phyloP scores from a whole-genome alignment of 2,329 filamentous ascomycete genomes.

The Alternaria sp. region DNA sequence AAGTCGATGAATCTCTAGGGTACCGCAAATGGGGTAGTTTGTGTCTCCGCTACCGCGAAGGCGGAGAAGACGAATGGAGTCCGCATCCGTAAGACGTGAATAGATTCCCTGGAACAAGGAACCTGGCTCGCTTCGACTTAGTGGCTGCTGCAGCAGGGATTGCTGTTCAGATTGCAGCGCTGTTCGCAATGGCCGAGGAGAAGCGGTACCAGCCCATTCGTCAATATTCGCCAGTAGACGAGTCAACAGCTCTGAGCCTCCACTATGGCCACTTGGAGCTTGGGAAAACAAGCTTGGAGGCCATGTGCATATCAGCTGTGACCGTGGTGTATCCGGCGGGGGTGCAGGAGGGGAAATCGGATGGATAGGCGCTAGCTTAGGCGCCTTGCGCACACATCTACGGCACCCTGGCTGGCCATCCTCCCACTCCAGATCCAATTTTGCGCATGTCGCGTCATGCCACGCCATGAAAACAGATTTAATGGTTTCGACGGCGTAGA shows the following conservation, averaged over 20 bases:
- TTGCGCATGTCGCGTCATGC: background rate
- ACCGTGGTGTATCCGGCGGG: background rate
- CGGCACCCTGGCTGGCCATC: background rate
- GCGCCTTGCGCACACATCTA: background rate
- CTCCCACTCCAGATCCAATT: background rate
- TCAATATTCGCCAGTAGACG: background rate
- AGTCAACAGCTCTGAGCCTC: no score
- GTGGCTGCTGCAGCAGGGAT: background rate
- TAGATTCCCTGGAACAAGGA: background rate
- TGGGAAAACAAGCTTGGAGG: background rate
- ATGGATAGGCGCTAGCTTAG: background rate
- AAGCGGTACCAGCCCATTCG: background rate
- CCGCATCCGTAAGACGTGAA: background rate
- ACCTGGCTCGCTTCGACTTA: no score
- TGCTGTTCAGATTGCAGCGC: background rate
- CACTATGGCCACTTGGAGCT: background rate
- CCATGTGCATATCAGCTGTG: constrained; percentile 3
- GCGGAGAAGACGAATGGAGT: background rate
- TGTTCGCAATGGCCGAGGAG: no score
- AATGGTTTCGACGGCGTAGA: background rate
- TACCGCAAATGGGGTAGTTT: background rate
- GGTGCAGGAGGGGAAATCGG: background rate
- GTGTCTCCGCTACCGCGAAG: background rate
- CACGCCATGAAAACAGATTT: background rate
- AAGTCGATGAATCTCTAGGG: background rate